A percentile compares a stretch with the other conserved stretches of the same genome.
These are phyloP conservation scores for Mycena indigotica DNA, from an alignment of 768 basidiomycete genomes.

Conservation along the genomic window DNA sequence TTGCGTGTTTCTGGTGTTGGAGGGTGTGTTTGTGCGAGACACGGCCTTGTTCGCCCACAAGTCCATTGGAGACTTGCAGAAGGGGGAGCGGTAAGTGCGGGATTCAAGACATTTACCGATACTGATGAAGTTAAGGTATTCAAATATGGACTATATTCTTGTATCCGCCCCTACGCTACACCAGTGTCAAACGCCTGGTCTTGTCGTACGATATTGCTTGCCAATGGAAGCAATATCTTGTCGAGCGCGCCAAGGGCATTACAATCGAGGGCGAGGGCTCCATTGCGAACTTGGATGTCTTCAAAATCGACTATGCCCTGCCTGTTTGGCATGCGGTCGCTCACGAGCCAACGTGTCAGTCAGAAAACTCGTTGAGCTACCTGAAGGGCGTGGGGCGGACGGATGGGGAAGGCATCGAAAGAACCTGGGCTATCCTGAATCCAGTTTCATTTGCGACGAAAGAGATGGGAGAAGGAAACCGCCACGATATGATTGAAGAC, in stretches of 20 bases:
- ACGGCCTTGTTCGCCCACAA: neutral
- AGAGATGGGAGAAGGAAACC: conserved; percentile 32
- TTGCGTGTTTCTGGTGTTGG: neutral
- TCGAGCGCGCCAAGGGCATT: neutral
- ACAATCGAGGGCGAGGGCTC: neutral
- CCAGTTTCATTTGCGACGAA: conserved; percentile 22
- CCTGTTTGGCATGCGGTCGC: conserved; percentile 14
- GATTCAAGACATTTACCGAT: neutral
- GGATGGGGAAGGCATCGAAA: conserved; percentile 19
- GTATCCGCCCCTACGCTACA: neutral
- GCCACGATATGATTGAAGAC: conserved; percentile 34
- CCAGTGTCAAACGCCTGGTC: neutral
- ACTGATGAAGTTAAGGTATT: neutral
- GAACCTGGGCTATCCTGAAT: conserved; percentile 30
- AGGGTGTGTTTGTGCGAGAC: neutral
- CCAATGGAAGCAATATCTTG: neutral
- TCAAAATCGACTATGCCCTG: neutral
- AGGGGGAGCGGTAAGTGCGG: neutral
- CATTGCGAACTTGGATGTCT: neutral
- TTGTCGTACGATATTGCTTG: neutral
- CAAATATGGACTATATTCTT: neutral
- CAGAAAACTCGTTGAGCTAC: conserved; percentile 8
- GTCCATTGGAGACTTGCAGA: neutral
- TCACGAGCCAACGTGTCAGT: conserved; percentile 14
- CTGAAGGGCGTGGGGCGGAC: conserved; percentile 7